These are phyloP conservation scores for Penicillium crustosum DNA, from an alignment of 2,329 filamentous ascomycete genomes.

Conservation along the genomic window DNA sequence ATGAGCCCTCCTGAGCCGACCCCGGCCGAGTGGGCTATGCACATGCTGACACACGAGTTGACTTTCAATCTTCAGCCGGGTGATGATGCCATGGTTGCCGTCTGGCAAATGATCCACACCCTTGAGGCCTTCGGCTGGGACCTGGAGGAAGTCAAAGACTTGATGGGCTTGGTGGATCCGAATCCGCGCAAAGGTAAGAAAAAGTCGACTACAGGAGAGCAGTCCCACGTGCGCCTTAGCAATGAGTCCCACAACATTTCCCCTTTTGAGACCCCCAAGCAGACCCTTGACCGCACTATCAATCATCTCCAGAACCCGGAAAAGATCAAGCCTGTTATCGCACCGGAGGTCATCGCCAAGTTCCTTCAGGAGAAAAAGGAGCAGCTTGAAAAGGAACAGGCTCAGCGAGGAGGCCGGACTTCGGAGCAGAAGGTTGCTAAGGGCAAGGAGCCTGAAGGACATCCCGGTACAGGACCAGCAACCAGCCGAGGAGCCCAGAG, in stretches of 20 bases:
- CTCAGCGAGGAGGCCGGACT: too few relatives aligned
- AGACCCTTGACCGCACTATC: background rate
- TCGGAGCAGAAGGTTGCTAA: too few relatives aligned
- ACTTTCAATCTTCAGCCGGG: too few relatives aligned
- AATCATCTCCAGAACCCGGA: background rate
- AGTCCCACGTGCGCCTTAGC: background rate
- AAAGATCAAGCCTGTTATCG: background rate
- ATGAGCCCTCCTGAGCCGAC: background rate
- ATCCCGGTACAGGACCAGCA: too few relatives aligned
- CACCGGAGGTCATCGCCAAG: background rate
- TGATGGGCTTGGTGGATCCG: background rate
- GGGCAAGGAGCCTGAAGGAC: background rate
- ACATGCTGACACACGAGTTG: background rate
- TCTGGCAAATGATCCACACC: background rate
- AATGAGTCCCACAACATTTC: background rate
- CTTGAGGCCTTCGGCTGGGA: background rate
- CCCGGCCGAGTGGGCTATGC: background rate
- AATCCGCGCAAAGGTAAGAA: background rate
- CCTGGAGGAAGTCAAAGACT: background rate
- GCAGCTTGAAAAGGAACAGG: background rate
- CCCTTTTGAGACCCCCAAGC: background rate
- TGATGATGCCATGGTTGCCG: background rate
- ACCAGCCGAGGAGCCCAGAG: too few relatives aligned
- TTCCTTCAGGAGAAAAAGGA: background rate
- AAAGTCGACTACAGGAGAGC: background rate